Percentiles rank a stretch among this genome's conserved stretches.
Conservation (phyloP, 208 protist species). For the Phytomonas sp. region DNA sequence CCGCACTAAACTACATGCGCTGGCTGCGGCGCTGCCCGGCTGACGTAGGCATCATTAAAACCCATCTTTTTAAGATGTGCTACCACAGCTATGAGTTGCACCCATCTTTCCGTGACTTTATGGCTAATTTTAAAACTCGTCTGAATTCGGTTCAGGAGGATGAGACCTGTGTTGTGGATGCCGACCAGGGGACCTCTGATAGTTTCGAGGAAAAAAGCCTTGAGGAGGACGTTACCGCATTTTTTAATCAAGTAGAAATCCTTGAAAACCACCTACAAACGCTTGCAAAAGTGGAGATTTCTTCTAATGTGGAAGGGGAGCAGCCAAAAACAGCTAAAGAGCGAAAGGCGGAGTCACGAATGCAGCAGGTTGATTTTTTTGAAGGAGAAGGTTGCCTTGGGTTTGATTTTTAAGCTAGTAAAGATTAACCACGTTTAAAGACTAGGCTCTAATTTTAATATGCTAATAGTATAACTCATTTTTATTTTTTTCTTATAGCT, state of each 20-base stretch:
- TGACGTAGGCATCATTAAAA: conserved; percentile 70
- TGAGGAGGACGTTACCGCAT: conserved; percentile 6
- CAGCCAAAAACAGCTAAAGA: conserved; percentile 34
- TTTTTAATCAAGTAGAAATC: conserved; percentile 19
- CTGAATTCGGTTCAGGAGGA: not conserved
- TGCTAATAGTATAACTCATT: not conserved
- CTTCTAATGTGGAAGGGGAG: conserved; percentile 23
- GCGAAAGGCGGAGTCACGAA: conserved; percentile 25
- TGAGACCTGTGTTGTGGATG: not conserved
- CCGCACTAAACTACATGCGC: conserved; percentile 48
- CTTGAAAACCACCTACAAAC: conserved; percentile 28
- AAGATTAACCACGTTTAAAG: not conserved
- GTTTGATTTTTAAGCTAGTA: conserved; percentile 15
- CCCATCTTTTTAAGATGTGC: conserved; percentile 85
- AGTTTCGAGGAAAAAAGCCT: not conserved
- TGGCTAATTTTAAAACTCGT: conserved; percentile 27
- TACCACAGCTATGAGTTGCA: conserved; percentile 77
- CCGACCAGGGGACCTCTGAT: not conserved
- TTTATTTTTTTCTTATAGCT: not conserved
- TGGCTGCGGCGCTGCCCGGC: conserved; percentile 43
- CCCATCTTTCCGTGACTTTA: conserved; percentile 26
- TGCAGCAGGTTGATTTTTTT: conserved; percentile 20
- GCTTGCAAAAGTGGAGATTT: conserved; percentile 25
- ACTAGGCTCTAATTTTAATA: conserved; percentile 6
- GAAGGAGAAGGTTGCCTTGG: conserved; percentile 21